A percentile compares a stretch with the other conserved stretches of the same genome.
These are phyloP conservation scores for Alectoria sarmentosa DNA, from an alignment of 495 filamentous ascomycete species.

Conservation along the genomic window DNA sequence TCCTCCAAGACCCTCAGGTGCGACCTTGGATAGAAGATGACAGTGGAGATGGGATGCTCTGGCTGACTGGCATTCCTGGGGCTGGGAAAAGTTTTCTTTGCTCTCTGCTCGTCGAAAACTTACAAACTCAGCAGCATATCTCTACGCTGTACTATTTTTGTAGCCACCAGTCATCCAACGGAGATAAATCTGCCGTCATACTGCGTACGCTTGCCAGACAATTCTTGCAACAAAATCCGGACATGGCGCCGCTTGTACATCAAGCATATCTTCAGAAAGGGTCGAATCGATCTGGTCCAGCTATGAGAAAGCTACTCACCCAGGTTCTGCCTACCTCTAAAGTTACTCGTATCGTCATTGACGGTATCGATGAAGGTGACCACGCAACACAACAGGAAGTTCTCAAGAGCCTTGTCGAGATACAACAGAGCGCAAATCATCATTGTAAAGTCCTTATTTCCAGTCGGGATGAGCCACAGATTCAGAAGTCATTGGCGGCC, in stretches of 20 bases:
- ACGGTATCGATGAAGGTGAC: slow-evolving; percentile 18
- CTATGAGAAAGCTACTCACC: slow-evolving; percentile 10
- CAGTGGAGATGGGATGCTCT: background rate
- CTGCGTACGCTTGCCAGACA: slow-evolving; percentile 14
- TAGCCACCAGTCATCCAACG: background rate
- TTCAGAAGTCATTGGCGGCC: background rate
- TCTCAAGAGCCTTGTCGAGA: slow-evolving; percentile 4
- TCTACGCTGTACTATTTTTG: slow-evolving; percentile 18
- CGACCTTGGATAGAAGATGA: slow-evolving; percentile 14
- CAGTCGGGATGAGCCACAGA: slow-evolving; percentile 15
- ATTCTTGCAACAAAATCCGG: slow-evolving; percentile 14
- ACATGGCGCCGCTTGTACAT: slow-evolving; percentile 11
- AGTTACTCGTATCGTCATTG: slow-evolving; percentile 9
- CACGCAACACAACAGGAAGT: background rate
- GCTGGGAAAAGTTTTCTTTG: slow-evolving; percentile 18
- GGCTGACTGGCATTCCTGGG: slow-evolving; percentile 21
- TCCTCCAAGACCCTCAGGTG: slow-evolving; percentile 11
- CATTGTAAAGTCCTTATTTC: slow-evolving; percentile 18
- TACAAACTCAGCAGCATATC: background rate
- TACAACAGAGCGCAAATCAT: background rate
- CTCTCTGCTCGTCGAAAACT: slow-evolving; percentile 8
- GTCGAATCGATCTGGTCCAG: slow-evolving; percentile 1
- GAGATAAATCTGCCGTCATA: slow-evolving; percentile 3
- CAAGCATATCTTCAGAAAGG: slow-evolving; percentile 7
- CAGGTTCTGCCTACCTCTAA: slow-evolving; percentile 6